A percentile compares a stretch with the other conserved stretches of the same genome.
These are phyloP conservation scores for Beta lomatogona DNA, from an alignment of 179 eudicot species.

Conservation along the genomic window DNA sequence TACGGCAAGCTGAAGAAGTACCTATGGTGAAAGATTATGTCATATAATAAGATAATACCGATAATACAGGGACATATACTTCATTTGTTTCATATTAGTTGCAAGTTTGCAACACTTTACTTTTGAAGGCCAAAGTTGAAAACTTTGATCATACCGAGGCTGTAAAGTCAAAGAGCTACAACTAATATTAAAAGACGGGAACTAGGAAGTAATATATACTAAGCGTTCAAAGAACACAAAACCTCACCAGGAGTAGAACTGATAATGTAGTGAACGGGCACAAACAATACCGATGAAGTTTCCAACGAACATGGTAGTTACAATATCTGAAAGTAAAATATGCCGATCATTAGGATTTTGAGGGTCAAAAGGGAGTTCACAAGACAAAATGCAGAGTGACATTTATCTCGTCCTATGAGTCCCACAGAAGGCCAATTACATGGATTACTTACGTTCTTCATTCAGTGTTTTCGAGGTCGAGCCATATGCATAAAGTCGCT, in stretches of 20 bases:
- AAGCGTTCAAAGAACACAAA: neutral
- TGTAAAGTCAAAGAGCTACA: no score
- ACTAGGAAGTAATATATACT: neutral
- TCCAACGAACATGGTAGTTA: constrained; percentile 83
- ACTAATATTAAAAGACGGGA: no score
- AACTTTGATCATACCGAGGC: no score
- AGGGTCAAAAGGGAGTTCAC: neutral
- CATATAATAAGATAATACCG: neutral
- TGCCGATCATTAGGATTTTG: constrained; percentile 6
- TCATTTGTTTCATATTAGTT: no score
- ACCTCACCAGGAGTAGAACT: constrained; percentile 91
- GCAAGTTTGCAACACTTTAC: no score
- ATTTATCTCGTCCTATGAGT: neutral
- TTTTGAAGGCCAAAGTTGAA: no score
- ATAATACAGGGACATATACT: no score
- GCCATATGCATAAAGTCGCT: constrained; percentile 33
- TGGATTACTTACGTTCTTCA: constrained; percentile 58
- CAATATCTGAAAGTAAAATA: constrained; percentile 65
- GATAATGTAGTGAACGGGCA: constrained; percentile 95
- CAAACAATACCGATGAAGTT: constrained; percentile 88
- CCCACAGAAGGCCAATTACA: constrained; percentile 1
- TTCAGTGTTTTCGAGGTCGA: constrained; percentile 44
- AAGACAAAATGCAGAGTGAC: neutral
- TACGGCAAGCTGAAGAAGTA: constrained; percentile 88
- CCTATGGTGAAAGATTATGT: constrained; percentile 43